Percentiles rank a stretch among this genome's conserved stretches.
phyloP scores from a whole-genome alignment of 495 filamentous ascomycete species.

The Tuber calosporum region DNA sequence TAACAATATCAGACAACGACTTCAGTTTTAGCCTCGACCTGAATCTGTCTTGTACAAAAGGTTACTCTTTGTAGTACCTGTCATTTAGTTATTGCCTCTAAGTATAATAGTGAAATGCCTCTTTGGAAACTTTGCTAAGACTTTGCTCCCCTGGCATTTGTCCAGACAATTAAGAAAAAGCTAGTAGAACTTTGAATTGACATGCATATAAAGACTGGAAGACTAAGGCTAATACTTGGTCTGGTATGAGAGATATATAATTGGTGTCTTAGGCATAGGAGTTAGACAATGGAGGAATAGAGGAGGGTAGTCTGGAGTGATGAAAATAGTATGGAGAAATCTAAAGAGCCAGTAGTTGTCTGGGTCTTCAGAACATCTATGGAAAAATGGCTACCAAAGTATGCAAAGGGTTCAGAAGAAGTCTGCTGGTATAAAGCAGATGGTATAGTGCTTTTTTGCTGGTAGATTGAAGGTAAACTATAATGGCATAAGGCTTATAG shows the following conservation, averaged over 20 bases:
- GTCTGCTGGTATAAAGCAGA: too few relatives aligned
- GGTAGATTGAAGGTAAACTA: too few relatives aligned
- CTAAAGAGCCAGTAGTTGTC: background rate
- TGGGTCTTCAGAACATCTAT: background rate
- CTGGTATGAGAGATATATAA: background rate
- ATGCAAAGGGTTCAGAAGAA: too few relatives aligned
- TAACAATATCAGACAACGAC: too few relatives aligned
- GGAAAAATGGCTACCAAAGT: too few relatives aligned
- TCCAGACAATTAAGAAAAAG: background rate
- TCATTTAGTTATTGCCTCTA: background rate
- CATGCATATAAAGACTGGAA: constrained; percentile 3
- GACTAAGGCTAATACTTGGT: background rate
- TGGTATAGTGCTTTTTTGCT: too few relatives aligned
- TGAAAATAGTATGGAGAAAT: constrained; percentile 11
- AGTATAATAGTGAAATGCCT: background rate
- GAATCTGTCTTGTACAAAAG: too few relatives aligned
- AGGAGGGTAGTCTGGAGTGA: constrained; percentile 1
- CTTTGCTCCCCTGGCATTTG: background rate
- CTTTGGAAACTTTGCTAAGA: background rate
- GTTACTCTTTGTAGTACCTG: too few relatives aligned
- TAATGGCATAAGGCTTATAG: too few relatives aligned
- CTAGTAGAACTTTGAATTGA: background rate
- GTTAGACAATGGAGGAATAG: background rate
- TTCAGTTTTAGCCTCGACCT: too few relatives aligned
- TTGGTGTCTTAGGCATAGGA: background rate